Percentiles rank a stretch among this genome's conserved stretches.
These are phyloP conservation scores for Kappamyces sp. DNA, from an alignment of 192 early-diverging fungal genomes.

Conservation along the genomic window DNA sequence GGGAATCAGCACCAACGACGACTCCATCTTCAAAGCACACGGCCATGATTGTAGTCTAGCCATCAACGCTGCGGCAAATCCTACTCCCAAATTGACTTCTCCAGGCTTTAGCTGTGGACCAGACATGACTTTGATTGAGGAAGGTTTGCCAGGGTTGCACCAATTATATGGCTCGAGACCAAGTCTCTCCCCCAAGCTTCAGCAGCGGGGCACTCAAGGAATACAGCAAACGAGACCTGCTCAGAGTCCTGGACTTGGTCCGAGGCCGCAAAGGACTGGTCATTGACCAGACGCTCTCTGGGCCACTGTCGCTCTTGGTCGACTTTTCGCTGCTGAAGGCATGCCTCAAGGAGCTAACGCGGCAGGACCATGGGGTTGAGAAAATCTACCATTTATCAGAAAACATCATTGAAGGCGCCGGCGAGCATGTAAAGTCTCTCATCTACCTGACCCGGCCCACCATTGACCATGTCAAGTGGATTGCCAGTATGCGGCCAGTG, in stretches of 20 bases:
- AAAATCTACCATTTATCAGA: constrained; percentile 81
- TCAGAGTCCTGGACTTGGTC: constrained; percentile 73
- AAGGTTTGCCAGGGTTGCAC: too few relatives aligned
- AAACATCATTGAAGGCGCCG: constrained; percentile 62
- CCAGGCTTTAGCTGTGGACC: constrained; percentile 69
- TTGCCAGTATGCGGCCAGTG: constrained; percentile 54
- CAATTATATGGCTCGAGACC: too few relatives aligned
- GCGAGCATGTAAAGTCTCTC: constrained; percentile 42
- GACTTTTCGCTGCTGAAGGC: constrained; percentile 84
- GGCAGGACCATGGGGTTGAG: constrained; percentile 89
- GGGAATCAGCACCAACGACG: constrained; percentile 93
- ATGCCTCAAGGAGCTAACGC: constrained; percentile 1
- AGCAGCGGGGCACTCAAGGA: constrained; percentile 37
- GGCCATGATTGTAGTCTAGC: constrained; percentile 95
- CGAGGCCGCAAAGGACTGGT: constrained; percentile 86
- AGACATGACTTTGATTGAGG: too few relatives aligned
- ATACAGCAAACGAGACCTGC: constrained; percentile 53
- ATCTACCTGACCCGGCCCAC: constrained; percentile 83
- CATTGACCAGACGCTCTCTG: constrained; percentile 63
- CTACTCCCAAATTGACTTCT: constrained; percentile 90
- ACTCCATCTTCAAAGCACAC: constrained; percentile 85
- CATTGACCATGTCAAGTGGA: constrained; percentile 70
- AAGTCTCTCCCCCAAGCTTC: too few relatives aligned
- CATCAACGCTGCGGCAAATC: constrained; percentile 18
- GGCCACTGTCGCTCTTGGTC: constrained; percentile 77